These are phyloP conservation scores for Stemphylium lycopersici DNA, from an alignment of 2,329 filamentous ascomycete species.

Conservation along the genomic window DNA sequence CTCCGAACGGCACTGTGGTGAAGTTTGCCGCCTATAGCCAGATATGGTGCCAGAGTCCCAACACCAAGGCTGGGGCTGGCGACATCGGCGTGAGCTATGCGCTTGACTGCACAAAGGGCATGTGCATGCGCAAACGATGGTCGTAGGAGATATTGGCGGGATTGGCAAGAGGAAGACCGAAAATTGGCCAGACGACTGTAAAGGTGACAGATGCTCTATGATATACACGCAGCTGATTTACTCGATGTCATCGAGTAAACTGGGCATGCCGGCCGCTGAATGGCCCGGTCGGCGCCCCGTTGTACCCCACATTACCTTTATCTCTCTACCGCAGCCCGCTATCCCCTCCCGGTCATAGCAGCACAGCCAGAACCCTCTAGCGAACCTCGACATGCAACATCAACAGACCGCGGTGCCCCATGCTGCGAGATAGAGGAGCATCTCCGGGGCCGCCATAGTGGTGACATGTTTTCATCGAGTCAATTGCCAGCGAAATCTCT, in stretches of 20 bases:
- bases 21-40: background rate
- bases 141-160: background rate
- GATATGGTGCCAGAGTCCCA: background rate
- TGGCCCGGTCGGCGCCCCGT: constrained; percentile 17
- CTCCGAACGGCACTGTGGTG: background rate
- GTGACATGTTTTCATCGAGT: constrained; percentile 44
- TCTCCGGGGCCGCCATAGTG: constrained; percentile 11
- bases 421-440: constrained; percentile 30
- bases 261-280: constrained; percentile 17
- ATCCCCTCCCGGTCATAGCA: constrained; percentile 13
- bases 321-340: constrained; percentile 20
- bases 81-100: background rate
- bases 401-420: constrained; percentile 10
- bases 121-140: background rate
- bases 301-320: constrained; percentile 35
- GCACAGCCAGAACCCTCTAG: constrained; percentile 11
- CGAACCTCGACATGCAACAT: constrained; percentile 21
- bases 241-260: constrained; percentile 41
- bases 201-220: constrained; percentile 11
- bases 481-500: constrained; percentile 18
- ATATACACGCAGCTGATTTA: constrained; percentile 29
- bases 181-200: constrained; percentile 5
- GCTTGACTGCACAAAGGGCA: background rate
- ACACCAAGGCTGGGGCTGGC: background rate
- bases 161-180: constrained; percentile 1